These are phyloP conservation scores for Gloeostereum incarnatum DNA, from an alignment of 768 basidiomycete genomes.

Conservation along the genomic window DNA sequence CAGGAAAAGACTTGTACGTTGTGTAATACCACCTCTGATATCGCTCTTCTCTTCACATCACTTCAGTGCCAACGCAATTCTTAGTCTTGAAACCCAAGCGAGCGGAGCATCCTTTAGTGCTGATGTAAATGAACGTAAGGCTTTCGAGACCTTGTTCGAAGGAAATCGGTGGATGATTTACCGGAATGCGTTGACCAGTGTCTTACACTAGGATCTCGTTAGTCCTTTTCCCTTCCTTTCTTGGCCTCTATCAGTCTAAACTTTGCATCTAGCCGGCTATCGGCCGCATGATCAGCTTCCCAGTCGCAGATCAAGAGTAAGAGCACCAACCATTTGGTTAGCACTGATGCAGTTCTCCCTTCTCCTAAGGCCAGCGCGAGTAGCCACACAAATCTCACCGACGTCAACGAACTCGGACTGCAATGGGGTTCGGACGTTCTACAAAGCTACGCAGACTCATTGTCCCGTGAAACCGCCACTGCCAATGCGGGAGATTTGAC, in stretches of 20 bases:
- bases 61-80: slow-evolving; percentile 47
- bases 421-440: slow-evolving; percentile 25
- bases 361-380: slow-evolving; percentile 25
- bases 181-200: slow-evolving; percentile 41
- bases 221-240: slow-evolving; percentile 14
- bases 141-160: slow-evolving; percentile 47
- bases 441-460: slow-evolving; percentile 14
- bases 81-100: slow-evolving; percentile 52
- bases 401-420: slow-evolving; percentile 26
- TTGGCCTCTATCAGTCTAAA: slow-evolving; percentile 3
- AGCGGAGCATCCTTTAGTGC: slow-evolving; percentile 54
- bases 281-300: slow-evolving; percentile 61
- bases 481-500: slow-evolving; percentile 14
- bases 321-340: slow-evolving; percentile 12
- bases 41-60: no score
- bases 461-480: slow-evolving; percentile 10
- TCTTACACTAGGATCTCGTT: slow-evolving; percentile 68
- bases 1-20: neutral
- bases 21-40: no score
- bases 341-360: neutral
- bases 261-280: slow-evolving; percentile 42
- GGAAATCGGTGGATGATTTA: slow-evolving; percentile 68
- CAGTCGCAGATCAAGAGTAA: slow-evolving; percentile 37
- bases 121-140: slow-evolving; percentile 24
- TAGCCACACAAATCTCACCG: slow-evolving; percentile 32